Percentiles rank a stretch among this genome's conserved stretches.
Evolutionary conservation across 2,329 filamentous ascomycete species (phyloP).

Genomic region (Orbilia quercus): DNA sequence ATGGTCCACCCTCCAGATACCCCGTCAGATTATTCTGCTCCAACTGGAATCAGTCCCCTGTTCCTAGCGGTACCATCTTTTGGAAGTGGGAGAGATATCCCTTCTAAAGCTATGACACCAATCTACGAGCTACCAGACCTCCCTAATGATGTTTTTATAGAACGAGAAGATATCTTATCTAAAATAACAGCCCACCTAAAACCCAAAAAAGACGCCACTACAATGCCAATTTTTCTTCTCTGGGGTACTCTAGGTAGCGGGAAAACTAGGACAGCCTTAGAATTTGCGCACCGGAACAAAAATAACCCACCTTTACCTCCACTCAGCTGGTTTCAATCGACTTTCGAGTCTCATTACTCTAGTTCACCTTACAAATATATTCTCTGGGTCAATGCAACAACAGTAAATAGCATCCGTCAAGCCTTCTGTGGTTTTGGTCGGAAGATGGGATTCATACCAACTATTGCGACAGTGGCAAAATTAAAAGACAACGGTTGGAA

Average conservation of each 20-base stretch:
- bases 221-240: background rate
- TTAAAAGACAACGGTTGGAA: too few relatives aligned
- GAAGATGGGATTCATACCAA: background rate
- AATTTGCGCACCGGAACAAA: conserved; percentile 13
- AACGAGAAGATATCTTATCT: background rate
- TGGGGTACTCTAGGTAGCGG: conserved; percentile 14
- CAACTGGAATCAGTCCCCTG: too few relatives aligned
- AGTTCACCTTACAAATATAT: background rate
- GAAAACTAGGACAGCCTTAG: conserved; percentile 18
- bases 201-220: background rate
- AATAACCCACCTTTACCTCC: background rate
- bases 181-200: background rate
- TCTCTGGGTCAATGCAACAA: conserved; percentile 9
- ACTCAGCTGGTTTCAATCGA: background rate
- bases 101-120: background rate
- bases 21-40: too few relatives aligned
- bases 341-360: background rate
- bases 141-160: background rate
- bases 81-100: too few relatives aligned
- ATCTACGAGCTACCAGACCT: background rate
- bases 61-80: too few relatives aligned
- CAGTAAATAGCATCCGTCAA: background rate
- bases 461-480: too few relatives aligned
- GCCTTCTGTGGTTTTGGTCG: background rate
- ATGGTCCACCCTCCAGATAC: too few relatives aligned